Percentiles rank a stretch among this genome's conserved stretches.
Conservation (phyloP, 805 yeast species). For the Sugiyamaella smithiae region DNA sequence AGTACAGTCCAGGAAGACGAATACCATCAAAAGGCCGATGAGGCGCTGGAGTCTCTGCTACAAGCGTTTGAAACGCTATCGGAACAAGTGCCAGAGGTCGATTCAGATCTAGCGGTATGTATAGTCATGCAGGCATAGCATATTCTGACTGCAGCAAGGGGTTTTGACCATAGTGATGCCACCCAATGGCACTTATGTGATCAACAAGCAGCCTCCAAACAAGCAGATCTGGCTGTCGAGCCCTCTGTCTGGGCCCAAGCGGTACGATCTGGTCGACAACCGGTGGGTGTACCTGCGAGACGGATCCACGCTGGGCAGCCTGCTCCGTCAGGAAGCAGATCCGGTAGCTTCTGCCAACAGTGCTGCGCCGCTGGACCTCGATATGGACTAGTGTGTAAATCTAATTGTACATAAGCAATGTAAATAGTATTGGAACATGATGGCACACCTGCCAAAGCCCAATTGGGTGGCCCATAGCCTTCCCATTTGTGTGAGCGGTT, state of each 20-base stretch:
- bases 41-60: slow-evolving; percentile 63
- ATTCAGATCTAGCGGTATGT: slow-evolving; percentile 63
- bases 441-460: too few species aligned
- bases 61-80: slow-evolving; percentile 66
- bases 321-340: slow-evolving; percentile 51
- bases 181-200: slow-evolving; percentile 78
- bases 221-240: slow-evolving; percentile 95
- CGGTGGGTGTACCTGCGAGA: slow-evolving; percentile 83
- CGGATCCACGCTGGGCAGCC: slow-evolving; percentile 44
- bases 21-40: slow-evolving; percentile 64
- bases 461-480: too few species aligned
- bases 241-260: slow-evolving; percentile 90
- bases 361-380: neutral
- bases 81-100: slow-evolving; percentile 62
- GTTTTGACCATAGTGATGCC: slow-evolving; percentile 74
- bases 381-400: slow-evolving; percentile 1
- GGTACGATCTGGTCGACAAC: slow-evolving; percentile 68
- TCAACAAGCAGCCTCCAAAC: slow-evolving; percentile 97
- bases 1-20: too few species aligned
- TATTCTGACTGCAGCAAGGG: slow-evolving; percentile 52
- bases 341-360: slow-evolving; percentile 10
- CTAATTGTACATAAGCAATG: too few species aligned
- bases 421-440: too few species aligned
- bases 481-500: too few species aligned
- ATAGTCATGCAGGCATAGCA: neutral